Conservation (phyloP, 768 basidiomycete genomes). For the Chalciporus pseudorubinellus region DNA sequence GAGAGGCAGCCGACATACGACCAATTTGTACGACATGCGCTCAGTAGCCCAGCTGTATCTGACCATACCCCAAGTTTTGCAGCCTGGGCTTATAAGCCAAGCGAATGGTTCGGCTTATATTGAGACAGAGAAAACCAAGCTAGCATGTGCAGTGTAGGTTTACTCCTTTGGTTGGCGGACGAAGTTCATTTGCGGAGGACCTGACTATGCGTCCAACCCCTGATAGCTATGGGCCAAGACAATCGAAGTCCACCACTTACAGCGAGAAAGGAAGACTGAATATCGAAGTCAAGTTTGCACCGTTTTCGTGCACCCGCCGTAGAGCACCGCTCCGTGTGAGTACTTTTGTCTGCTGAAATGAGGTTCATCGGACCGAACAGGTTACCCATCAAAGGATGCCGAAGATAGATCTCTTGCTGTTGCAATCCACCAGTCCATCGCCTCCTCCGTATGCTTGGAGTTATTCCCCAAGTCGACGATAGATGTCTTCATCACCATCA, state of each 20-base stretch:
- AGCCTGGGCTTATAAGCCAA: slow-evolving; percentile 86
- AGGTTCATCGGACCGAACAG: slow-evolving; percentile 3
- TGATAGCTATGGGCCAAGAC: slow-evolving; percentile 77
- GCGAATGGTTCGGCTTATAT: slow-evolving; percentile 98
- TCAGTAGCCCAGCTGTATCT: background rate
- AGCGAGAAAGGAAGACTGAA: slow-evolving; percentile 87
- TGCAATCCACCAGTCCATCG: slow-evolving; percentile 81
- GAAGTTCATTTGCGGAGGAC: background rate
- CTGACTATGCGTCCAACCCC: slow-evolving; percentile 4
- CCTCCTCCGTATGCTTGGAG: slow-evolving; percentile 82
- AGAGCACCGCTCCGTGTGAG: slow-evolving; percentile 85
- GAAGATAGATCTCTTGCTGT: slow-evolving; percentile 86
- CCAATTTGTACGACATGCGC: slow-evolving; percentile 70
- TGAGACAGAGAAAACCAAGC: slow-evolving; percentile 87
- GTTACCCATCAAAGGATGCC: slow-evolving; percentile 64
- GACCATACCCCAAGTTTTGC: slow-evolving; percentile 58
- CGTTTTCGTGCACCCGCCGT: slow-evolving; percentile 79
- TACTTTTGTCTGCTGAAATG: slow-evolving; percentile 5
- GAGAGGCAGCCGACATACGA: slow-evolving; percentile 64
- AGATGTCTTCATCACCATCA: slow-evolving; percentile 85
- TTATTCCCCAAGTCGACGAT: slow-evolving; percentile 92
- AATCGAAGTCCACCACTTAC: slow-evolving; percentile 76
- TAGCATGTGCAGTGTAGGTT: slow-evolving; percentile 93
- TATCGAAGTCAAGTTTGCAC: slow-evolving; percentile 95
- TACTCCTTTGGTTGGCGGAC: background rate